Conservation (phyloP, 1,284 basidiomycete species). For the Cryptococcus hybrid region DNA sequence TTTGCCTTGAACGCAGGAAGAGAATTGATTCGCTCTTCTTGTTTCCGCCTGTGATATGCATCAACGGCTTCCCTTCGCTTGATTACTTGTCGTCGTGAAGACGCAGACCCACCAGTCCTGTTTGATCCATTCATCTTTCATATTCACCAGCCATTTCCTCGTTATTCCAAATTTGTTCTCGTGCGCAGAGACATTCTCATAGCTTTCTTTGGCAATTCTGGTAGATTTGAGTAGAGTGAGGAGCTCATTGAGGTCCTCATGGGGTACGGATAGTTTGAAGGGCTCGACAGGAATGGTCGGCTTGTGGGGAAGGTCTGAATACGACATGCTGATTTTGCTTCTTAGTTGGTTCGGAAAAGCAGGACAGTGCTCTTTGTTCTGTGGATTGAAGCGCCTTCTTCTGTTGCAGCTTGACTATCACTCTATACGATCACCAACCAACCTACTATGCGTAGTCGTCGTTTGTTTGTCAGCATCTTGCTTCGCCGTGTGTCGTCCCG, state of each 20-base stretch:
- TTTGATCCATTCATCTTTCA: constrained; percentile 18
- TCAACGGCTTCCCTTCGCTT: background rate
- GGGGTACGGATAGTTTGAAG: constrained; percentile 27
- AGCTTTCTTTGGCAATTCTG: constrained; percentile 27
- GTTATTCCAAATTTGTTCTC: constrained; percentile 17
- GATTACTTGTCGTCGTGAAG: background rate
- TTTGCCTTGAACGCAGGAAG: constrained; percentile 28
- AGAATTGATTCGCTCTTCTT: constrained; percentile 26
- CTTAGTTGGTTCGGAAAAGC: too few relatives aligned
- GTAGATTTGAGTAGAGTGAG: constrained; percentile 22
- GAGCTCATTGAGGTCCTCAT: constrained; percentile 36
- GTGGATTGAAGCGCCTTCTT: too few relatives aligned
- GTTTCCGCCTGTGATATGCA: constrained; percentile 17
- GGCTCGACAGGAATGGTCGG: constrained; percentile 30
- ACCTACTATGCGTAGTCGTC: too few relatives aligned
- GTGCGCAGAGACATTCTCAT: constrained; percentile 29
- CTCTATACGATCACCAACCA: too few relatives aligned
- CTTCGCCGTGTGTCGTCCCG: too few relatives aligned
- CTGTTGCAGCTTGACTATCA: too few relatives aligned
- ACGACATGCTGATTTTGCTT: too few relatives aligned
- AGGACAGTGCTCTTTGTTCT: too few relatives aligned
- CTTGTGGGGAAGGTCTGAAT: constrained; percentile 16
- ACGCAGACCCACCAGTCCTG: constrained; percentile 23
- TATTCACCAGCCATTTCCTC: constrained; percentile 20
- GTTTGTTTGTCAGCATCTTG: too few relatives aligned